phyloP scores from a whole-genome alignment of 2,329 filamentous ascomycete genomes.

The Xylaria sp. region DNA sequence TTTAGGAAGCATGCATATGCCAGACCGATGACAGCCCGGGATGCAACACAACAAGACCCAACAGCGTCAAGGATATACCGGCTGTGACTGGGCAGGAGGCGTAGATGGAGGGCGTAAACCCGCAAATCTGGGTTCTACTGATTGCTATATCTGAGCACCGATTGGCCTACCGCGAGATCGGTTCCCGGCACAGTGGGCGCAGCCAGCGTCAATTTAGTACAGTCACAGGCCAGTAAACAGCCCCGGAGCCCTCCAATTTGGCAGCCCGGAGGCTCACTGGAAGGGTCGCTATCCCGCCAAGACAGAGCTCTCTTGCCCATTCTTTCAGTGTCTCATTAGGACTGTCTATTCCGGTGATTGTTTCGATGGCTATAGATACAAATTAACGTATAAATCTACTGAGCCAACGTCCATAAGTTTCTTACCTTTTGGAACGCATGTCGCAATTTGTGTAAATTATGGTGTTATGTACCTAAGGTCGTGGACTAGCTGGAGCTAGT shows the following conservation, averaged over 20 bases:
- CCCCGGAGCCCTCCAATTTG: neutral
- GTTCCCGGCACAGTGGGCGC: neutral
- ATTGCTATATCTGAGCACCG: slow-evolving; percentile 5
- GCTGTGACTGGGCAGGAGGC: slow-evolving; percentile 1
- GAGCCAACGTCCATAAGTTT: too few relatives aligned
- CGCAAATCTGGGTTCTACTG: slow-evolving; percentile 8
- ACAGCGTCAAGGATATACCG: neutral
- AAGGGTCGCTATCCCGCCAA: too few relatives aligned
- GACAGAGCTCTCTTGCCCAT: too few relatives aligned
- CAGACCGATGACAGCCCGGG: neutral
- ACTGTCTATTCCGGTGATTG: too few relatives aligned
- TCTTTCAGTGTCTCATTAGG: too few relatives aligned
- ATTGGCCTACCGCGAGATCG: slow-evolving; percentile 6
- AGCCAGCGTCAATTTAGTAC: neutral
- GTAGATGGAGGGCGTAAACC: slow-evolving; percentile 10
- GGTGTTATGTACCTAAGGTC: too few relatives aligned
- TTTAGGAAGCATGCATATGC: neutral
- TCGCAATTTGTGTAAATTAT: too few relatives aligned
- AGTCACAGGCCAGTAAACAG: slow-evolving; percentile 7
- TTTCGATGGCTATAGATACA: too few relatives aligned
- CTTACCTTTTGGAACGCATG: too few relatives aligned
- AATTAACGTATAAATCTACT: too few relatives aligned
- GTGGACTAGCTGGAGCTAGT: too few relatives aligned
- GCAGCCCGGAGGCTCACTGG: neutral
- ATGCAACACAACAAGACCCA: slow-evolving; percentile 5